These are phyloP conservation scores for Sugiyamaella floridensis DNA, from an alignment of 805 yeast genomes.

Conservation along the genomic window DNA sequence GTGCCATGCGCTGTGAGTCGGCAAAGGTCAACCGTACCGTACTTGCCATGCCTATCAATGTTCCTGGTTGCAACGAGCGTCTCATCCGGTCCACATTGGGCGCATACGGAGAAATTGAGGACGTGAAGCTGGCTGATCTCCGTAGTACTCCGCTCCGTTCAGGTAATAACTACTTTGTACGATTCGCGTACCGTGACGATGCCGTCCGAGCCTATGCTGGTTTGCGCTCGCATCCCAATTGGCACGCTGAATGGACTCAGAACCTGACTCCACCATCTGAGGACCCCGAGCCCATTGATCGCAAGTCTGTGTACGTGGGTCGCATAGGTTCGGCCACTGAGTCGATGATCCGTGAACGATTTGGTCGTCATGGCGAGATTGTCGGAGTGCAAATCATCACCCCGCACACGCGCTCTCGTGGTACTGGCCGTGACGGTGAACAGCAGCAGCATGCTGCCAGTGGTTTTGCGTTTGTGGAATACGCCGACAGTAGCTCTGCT, in stretches of 20 bases:
- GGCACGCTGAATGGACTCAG: constrained; percentile 79
- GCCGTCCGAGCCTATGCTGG: constrained; percentile 76
- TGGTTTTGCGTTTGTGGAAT: constrained; percentile 66
- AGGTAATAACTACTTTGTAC: constrained; percentile 59
- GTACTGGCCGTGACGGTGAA: neutral
- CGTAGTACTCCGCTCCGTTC: neutral
- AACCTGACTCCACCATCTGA: constrained; percentile 41
- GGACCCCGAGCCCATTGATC: constrained; percentile 48
- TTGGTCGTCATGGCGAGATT: constrained; percentile 61
- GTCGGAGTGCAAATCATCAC: constrained; percentile 39
- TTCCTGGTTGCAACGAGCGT: neutral
- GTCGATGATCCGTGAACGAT: constrained; percentile 50
- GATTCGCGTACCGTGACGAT: constrained; percentile 76
- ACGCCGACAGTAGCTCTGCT: constrained; percentile 59
- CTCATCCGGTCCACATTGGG: neutral
- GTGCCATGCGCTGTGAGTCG: constrained; percentile 77
- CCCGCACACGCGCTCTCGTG: neutral
- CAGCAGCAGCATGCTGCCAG: constrained; percentile 24
- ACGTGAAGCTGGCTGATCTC: constrained; percentile 34
- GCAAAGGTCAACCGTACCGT: constrained; percentile 89
- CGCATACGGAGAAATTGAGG: constrained; percentile 70
- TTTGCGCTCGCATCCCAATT: constrained; percentile 23
- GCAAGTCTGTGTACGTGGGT: constrained; percentile 70
- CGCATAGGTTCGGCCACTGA: constrained; percentile 56
- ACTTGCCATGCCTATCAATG: constrained; percentile 38